Base-by-base conservation (phyloP, 1,139 yeast species). In the Oligophagozyma castellii region DNA sequence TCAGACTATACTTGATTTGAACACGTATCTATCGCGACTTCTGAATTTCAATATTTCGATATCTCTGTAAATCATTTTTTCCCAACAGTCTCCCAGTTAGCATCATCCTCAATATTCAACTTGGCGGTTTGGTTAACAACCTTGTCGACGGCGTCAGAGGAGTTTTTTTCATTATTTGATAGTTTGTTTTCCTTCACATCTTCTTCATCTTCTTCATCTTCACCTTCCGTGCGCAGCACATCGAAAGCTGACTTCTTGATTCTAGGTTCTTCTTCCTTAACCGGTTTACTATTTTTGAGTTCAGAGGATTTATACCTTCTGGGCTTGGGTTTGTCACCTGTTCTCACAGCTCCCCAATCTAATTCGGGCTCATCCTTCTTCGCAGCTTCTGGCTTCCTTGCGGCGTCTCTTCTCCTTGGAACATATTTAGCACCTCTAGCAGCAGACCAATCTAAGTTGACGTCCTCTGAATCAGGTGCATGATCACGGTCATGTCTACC, bases 61-160 rank as follows among this genome's bases (percentile, higher is more conserved):
- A n/a, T n/a, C n/a, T 18, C 10, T 10, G 7, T 18, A 18, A 18
- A 18, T 38, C 39, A 47, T 43, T 59, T 56, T 44, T 69, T 68
- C 43, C 70, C 65, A 42, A 72, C 80, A 43, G 68, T 70, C 55
- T 72, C 73, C 81, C 81, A 73, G 28, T 72, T 78, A 35, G 61
- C 77, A 32, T 53, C 46, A 28, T 43, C 46, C 5, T 42, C 46
- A 23, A 49, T 46, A 27, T 41, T 29, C 29, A 51, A 36, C 30
- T 64, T 60, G 23, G 66, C 60, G 26, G 74, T 60, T 23, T 61
- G 59, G 31, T 58, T 39, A 36, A 63, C 68, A 38, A 65, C 55
- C n/a, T 54, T 51, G 25, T 37, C 36, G 16, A 51, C 48, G 23
- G 48, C 55, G 26, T 44, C 47, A 4, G 28, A 32, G 4, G 31